phyloP scores from a whole-genome alignment of 495 filamentous ascomycete species.

The Hypoxylon perforatum region DNA sequence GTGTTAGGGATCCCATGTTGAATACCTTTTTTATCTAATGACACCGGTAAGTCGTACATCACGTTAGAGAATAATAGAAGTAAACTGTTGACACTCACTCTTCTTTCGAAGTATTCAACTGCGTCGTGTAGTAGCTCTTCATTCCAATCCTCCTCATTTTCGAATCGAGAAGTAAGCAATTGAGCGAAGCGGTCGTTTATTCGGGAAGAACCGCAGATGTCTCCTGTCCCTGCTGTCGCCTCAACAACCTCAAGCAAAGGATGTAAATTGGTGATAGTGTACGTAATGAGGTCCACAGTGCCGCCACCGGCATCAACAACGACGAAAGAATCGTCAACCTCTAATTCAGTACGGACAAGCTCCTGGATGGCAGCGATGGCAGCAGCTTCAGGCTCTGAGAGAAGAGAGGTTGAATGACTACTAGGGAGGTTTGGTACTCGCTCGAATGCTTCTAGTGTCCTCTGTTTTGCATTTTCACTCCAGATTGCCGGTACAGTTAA shows the following conservation, averaged over 20 bases:
- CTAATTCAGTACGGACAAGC: constrained; percentile 19
- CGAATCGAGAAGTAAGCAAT: constrained; percentile 53
- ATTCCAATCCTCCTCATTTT: constrained; percentile 47
- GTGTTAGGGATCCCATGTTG: constrained; percentile 25
- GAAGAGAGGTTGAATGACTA: constrained; percentile 57
- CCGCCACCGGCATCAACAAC: constrained; percentile 70
- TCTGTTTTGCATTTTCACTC: constrained; percentile 62
- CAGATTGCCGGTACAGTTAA: constrained; percentile 68
- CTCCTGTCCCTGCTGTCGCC: constrained; percentile 61
- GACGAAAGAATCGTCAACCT: constrained; percentile 50
- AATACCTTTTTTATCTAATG: constrained; percentile 46
- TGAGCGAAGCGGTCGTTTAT: constrained; percentile 63
- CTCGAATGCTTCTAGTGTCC: constrained; percentile 57
- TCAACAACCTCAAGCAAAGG: constrained; percentile 62
- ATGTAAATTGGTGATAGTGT: constrained; percentile 62
- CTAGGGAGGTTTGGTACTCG: constrained; percentile 61
- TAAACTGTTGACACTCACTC: constrained; percentile 19
- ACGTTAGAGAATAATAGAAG: background rate
- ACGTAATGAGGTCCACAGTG: constrained; percentile 65
- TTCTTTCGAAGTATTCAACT: constrained; percentile 52
- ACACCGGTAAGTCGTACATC: background rate
- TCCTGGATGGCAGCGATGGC: constrained; percentile 63
- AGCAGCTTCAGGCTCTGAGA: constrained; percentile 71
- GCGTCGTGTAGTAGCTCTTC: constrained; percentile 50
- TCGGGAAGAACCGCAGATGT: constrained; percentile 66